Evolutionary conservation across 2,329 filamentous ascomycete species (phyloP).

Genomic region (Hirsutella thompsonii): DNA sequence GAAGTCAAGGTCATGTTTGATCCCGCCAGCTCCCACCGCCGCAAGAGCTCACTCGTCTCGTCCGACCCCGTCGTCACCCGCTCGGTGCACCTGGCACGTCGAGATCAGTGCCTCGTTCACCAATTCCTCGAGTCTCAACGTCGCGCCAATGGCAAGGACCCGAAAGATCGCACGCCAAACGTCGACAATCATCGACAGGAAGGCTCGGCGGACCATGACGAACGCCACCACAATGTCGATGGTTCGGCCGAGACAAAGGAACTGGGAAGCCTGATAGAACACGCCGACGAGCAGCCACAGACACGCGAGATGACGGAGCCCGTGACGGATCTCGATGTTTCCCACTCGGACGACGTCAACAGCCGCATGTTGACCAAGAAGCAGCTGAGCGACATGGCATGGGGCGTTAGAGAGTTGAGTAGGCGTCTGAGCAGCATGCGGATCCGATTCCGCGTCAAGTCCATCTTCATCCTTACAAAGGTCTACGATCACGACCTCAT

Average conservation of each 20-base stretch:
- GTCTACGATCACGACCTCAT: slow-evolving; percentile 77
- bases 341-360: slow-evolving; percentile 26
- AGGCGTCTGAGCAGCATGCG: slow-evolving; percentile 74
- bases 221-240: slow-evolving; percentile 3
- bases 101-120: slow-evolving; percentile 51
- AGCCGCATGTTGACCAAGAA: slow-evolving; percentile 83
- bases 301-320: slow-evolving; percentile 31
- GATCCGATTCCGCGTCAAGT: slow-evolving; percentile 68
- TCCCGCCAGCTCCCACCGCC: slow-evolving; percentile 43
- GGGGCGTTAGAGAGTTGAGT: slow-evolving; percentile 83
- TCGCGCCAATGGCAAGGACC: slow-evolving; percentile 15
- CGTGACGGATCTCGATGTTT: slow-evolving; percentile 27
- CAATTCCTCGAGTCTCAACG: slow-evolving; percentile 48
- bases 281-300: slow-evolving; percentile 45
- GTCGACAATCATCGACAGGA: not conserved
- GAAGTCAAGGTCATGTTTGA: slow-evolving; percentile 47
- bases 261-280: slow-evolving; percentile 25
- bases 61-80: slow-evolving; percentile 29
- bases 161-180: slow-evolving; percentile 8
- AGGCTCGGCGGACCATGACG: not conserved
- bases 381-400: slow-evolving; percentile 92
- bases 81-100: slow-evolving; percentile 13
- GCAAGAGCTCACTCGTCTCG: slow-evolving; percentile 52
- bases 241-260: slow-evolving; percentile 4
- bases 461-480: slow-evolving; percentile 83